phyloP scores from a whole-genome alignment of 2,329 filamentous ascomycete species.

The Colletotrichum orchidophilum region DNA sequence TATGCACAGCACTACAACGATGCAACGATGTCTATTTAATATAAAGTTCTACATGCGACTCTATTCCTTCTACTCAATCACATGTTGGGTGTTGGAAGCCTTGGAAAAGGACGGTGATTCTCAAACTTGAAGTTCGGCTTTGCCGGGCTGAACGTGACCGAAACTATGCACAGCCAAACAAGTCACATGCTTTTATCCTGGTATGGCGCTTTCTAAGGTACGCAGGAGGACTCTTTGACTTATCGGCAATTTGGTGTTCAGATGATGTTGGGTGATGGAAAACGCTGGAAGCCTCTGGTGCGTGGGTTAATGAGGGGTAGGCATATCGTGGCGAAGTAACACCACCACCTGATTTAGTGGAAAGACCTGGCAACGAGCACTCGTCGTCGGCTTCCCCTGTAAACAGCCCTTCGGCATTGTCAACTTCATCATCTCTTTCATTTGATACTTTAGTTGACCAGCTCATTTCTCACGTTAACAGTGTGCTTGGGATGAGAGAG shows the following conservation, averaged over 20 bases:
- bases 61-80: not conserved
- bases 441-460: too few species aligned
- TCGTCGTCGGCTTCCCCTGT: not conserved
- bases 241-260: not conserved
- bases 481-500: too few species aligned
- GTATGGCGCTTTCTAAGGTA: not conserved
- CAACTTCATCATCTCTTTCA: too few species aligned
- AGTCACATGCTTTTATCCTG: not conserved
- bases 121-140: not conserved
- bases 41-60: not conserved
- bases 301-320: constrained; percentile 12
- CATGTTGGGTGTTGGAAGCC: not conserved
- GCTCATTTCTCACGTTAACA: too few species aligned
- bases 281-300: not conserved
- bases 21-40: not conserved
- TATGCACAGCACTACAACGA: not conserved
- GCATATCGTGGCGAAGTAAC: not conserved
- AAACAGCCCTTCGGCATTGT: not conserved
- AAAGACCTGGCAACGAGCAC: not conserved
- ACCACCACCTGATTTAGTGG: not conserved
- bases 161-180: not conserved
- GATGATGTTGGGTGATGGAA: not conserved
- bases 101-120: not conserved
- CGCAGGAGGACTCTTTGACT: too few species aligned
- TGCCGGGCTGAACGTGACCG: not conserved